Evolutionary conservation across 129 eudicot species (phyloP).

Genomic region (Daucus carota): DNA sequence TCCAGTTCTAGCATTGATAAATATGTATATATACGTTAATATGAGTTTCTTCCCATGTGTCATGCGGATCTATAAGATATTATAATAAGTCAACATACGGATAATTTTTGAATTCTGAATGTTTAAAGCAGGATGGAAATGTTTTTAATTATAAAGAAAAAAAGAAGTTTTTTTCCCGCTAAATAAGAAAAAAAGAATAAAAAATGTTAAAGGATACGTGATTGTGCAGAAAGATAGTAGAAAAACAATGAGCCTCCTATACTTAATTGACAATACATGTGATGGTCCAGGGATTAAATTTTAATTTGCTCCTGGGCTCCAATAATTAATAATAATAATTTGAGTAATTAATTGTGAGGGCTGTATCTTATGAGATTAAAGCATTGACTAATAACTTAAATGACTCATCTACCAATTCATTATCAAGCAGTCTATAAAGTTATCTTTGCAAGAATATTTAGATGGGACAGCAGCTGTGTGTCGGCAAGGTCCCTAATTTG

Average conservation of each 20-base stretch:
- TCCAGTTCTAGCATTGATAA: background rate
- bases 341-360: background rate
- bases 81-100: too few relatives aligned
- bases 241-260: background rate
- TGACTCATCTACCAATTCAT: background rate
- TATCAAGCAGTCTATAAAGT: background rate
- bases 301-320: background rate
- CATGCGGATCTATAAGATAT: too few relatives aligned
- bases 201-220: too few relatives aligned
- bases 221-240: too few relatives aligned
- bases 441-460: background rate
- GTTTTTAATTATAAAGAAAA: too few relatives aligned
- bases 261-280: background rate
- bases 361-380: background rate
- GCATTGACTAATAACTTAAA: background rate
- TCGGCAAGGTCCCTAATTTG: background rate
- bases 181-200: too few relatives aligned
- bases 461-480: background rate
- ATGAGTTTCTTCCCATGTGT: too few relatives aligned
- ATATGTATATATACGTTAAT: background rate
- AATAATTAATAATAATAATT: background rate
- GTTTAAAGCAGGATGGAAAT: too few relatives aligned
- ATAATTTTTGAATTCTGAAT: too few relatives aligned
- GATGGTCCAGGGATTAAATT: background rate
- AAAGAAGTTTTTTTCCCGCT: too few relatives aligned